Conservation (phyloP, 148 eudicot genomes). For the Camellia japonica region DNA sequence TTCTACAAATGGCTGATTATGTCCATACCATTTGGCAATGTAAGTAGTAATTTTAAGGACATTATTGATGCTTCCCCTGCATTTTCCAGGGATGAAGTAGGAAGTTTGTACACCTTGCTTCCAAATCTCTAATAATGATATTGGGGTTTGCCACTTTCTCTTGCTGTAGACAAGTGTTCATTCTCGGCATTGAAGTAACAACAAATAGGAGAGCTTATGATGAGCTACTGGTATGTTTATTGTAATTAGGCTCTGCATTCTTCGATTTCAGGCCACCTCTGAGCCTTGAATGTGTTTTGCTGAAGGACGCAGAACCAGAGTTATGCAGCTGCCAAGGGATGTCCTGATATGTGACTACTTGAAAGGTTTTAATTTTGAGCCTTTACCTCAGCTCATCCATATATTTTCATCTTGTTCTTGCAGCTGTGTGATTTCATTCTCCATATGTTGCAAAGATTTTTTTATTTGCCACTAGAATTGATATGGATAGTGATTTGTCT, state of each 20-base stretch:
- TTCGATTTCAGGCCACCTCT: conserved; percentile 36
- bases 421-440: conserved; percentile 4
- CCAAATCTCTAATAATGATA: conserved; percentile 34
- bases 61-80: conserved; percentile 63
- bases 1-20: conserved; percentile 4
- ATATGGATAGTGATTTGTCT: not conserved
- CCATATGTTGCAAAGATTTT: conserved; percentile 5
- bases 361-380: conserved; percentile 34
- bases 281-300: conserved; percentile 44
- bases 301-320: conserved; percentile 47
- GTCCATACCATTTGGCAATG: conserved; percentile 27
- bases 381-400: conserved; percentile 28
- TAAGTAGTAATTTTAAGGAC: conserved; percentile 35
- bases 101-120: conserved; percentile 51
- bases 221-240: conserved; percentile 29
- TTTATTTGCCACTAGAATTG: not conserved
- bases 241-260: conserved; percentile 28
- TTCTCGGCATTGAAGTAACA: conserved; percentile 30
- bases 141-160: conserved; percentile 42
- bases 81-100: conserved; percentile 71
- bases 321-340: conserved; percentile 31
- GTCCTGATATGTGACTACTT: conserved; percentile 28
- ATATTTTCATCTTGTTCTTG: conserved; percentile 7
- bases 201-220: conserved; percentile 27
- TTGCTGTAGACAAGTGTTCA: conserved; percentile 41